Base-by-base conservation (phyloP, 2,329 filamentous ascomycete genomes). In the Fusarium globosum region DNA sequence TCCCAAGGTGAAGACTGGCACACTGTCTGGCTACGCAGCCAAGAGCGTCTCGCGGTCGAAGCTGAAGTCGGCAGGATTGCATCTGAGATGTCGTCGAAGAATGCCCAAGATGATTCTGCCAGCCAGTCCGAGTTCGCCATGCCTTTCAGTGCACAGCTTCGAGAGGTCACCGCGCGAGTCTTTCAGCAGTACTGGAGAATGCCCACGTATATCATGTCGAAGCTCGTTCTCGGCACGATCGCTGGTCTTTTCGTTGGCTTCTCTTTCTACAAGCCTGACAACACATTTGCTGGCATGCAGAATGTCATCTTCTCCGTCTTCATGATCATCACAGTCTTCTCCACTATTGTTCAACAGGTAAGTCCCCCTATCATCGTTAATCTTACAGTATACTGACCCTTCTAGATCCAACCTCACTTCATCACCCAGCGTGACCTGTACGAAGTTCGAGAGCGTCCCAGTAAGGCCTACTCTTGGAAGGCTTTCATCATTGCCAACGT, bases 121-220 rank as follows among this genome's bases (percentile, higher is more conserved):
- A 69, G 77, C 81, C 72, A 88, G 73, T 85, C 88, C 13, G 93
- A 96, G 81, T 97, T 97, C 70, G 94, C 95, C 9, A 92, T 93
- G 76, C 91, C 94, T 0, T 93, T 97, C 78, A 68, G 66, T 1
- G 77, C 84, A 1, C 95, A 97, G 79, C 82, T 96, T 2, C 82
- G 81, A 48, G 86, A 90, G 66, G 93, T 94, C 46, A 90, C 89
- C 4, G 76, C 86, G 14, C 90, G 94, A 65, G 89, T 95, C 11
- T 95, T 95, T 82, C 88, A 94, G 77, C 94, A 96, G 79, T 95
- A 95, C 85, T 96, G 94, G 93, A 89, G 94, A 51, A 94, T 90
- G 63, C 94, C 94, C 0, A 86, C 86, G 16, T 96, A 96, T 82
- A 90, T 96, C 77, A 93, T 94, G 81, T 88, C 92, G 64, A 96